phyloP scores from a whole-genome alignment of 306 rosid species.

The Dryas alaskensis region DNA sequence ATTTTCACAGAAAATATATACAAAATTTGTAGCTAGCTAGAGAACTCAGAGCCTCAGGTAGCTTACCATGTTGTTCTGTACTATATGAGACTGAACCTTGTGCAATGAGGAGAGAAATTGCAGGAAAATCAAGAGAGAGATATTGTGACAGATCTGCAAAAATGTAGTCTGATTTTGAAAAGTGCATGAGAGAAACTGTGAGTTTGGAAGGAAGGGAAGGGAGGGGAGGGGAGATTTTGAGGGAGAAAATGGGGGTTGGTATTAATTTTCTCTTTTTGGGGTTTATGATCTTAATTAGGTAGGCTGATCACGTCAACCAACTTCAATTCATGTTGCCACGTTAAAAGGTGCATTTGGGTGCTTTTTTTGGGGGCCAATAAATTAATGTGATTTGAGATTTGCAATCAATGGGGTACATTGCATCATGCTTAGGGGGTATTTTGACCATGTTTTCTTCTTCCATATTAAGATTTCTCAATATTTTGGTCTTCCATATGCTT shows the following conservation, averaged over 20 bases:
- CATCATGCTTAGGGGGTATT: not conserved
- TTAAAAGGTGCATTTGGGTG: not conserved
- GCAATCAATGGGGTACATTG: not conserved
- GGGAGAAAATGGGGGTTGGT: constrained; percentile 21
- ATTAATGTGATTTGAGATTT: too few relatives aligned
- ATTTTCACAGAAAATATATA: not conserved
- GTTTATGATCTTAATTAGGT: not conserved
- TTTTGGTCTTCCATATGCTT: constrained; percentile 16
- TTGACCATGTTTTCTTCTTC: not conserved
- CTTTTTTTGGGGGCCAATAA: too few relatives aligned
- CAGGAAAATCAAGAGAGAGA: not conserved
- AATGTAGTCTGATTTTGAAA: not conserved
- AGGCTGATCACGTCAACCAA: constrained; percentile 21
- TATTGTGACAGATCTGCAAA: not conserved
- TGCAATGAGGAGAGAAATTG: not conserved
- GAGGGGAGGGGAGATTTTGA: constrained; percentile 26
- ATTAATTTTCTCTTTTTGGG: not conserved
- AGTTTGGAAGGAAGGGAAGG: constrained; percentile 7
- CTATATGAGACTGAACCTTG: not conserved
- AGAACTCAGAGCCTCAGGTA: not conserved
- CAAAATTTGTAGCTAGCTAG: not conserved
- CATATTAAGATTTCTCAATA: constrained; percentile 5
- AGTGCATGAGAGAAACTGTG: constrained; percentile 3
- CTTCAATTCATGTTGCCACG: constrained; percentile 15
- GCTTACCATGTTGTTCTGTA: constrained; percentile 19